Evolutionary conservation across 164 flowering plant species (phyloP).

Genomic region (Vitis vinifera): ASM3070453v1 NC_081807.1:2808001-2808500

Average conservation of each 20-base stretch:
- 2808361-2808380: conserved; percentile 30
- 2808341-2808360: conserved; percentile 32
- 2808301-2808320: conserved; percentile 37
- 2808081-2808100: not conserved
- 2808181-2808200: conserved; percentile 89
- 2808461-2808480: conserved; percentile 42
- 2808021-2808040: not conserved
- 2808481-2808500: conserved; percentile 51
- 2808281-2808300: conserved; percentile 79
- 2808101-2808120: not conserved
- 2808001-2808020: no score
- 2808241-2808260: conserved; percentile 82
- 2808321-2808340: conserved; percentile 37
- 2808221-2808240: conserved; percentile 86
- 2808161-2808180: conserved; percentile 84
- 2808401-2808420: conserved; percentile 49
- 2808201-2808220: conserved; percentile 95
- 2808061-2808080: not conserved
- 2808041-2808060: not conserved
- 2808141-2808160: conserved; percentile 72
- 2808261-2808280: conserved; percentile 97
- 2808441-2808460: conserved; percentile 35
- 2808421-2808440: conserved; percentile 14
- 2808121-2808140: conserved; percentile 87
- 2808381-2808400: conserved; percentile 41